Evolutionary conservation across 1,139 yeast genomes (phyloP).

Genomic region (Geotrichum citri-aurantii): DNA sequence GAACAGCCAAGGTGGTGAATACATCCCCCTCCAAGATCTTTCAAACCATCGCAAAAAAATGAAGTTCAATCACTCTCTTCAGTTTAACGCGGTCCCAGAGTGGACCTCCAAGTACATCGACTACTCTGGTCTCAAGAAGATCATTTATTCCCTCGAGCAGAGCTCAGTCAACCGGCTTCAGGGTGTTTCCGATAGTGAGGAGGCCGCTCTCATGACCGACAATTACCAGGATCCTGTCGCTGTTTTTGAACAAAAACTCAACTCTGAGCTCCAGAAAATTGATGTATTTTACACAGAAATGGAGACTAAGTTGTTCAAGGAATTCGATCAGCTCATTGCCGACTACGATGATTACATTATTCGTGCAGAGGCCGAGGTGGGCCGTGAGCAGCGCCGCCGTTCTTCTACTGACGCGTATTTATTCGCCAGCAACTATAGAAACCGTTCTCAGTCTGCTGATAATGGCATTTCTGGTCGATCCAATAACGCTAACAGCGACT

Average conservation of each 20-base stretch:
- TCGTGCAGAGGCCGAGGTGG: constrained; percentile 25
- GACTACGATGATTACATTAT: constrained; percentile 34
- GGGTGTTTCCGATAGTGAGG: constrained; percentile 31
- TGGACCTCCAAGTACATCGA: constrained; percentile 67
- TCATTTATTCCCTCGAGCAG: constrained; percentile 47
- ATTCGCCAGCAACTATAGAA: constrained; percentile 3
- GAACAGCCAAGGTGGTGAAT: constrained; percentile 3
- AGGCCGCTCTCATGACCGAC: constrained; percentile 35
- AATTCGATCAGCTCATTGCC: constrained; percentile 44
- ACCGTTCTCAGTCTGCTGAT: constrained; percentile 11
- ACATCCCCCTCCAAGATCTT: constrained; percentile 10
- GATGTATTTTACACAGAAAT: constrained; percentile 49
- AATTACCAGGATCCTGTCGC: constrained; percentile 44
- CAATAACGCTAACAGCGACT: constrained; percentile 11
- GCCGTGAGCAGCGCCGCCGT: constrained; percentile 19
- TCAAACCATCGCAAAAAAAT: constrained; percentile 32
- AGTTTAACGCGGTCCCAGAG: constrained; percentile 76
- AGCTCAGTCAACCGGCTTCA: constrained; percentile 26
- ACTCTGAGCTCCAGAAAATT: constrained; percentile 52
- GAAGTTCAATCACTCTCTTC: constrained; percentile 72
- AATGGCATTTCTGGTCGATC: background rate
- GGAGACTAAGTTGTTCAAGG: constrained; percentile 45
- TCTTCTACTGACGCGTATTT: constrained; percentile 11
- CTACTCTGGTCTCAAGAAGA: constrained; percentile 58
- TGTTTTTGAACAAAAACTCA: constrained; percentile 48